Evolutionary conservation across 2,329 filamentous ascomycete genomes (phyloP), one percentile per base, ranked within the genome.

Genomic region (Nigrospora osmanthi): DNA sequence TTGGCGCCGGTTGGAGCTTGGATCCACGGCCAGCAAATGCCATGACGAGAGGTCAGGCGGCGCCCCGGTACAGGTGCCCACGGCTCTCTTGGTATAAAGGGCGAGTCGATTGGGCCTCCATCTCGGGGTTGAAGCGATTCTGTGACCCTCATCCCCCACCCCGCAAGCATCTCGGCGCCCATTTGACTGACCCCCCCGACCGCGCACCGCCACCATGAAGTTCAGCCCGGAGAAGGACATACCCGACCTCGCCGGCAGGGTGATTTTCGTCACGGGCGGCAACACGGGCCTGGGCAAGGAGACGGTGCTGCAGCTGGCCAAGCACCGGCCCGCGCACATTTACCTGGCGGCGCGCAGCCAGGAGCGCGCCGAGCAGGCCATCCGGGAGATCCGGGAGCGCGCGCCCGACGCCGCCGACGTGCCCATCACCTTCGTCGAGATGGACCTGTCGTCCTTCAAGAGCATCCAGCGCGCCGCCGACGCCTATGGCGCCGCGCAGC

Each of bases 391-490:
- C 7, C 40, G 35, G 19, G 11, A 44, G 36, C 33, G 32, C 10
- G 40, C 33, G 14, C 40, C 40, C 33, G 19, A 16, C 17, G 40
- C 32, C 9, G 33, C 40, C 9, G 23, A 28, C 23, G 23, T 28
- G 23, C 40, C 40, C 40, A 33, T 47, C 9, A 35, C 54, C 15
- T 47, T 68, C 47, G 52, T 71, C 14, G 48, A 63, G 38, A 60
- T 65, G 51, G 63, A 70, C 51, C 60, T 72, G 13, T 50, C 60
- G 1, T 61, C 58, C 14, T 49, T 70, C 1, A 46, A 52, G n/a
- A 62, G 57, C 2, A 57, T 70, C 30, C 55, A 59, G 23, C 35
- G 50, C 12, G 61, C 62, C 2, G 63, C 61, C 6, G 49, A 57
- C 2, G 46, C 54, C 3, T 62, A 70, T 42, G 35, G 53, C 0